Percentiles rank a stretch among this genome's conserved stretches.
Evolutionary conservation across 148 eudicot species (phyloP).

Genomic region (Camellia sinensis): DNA sequence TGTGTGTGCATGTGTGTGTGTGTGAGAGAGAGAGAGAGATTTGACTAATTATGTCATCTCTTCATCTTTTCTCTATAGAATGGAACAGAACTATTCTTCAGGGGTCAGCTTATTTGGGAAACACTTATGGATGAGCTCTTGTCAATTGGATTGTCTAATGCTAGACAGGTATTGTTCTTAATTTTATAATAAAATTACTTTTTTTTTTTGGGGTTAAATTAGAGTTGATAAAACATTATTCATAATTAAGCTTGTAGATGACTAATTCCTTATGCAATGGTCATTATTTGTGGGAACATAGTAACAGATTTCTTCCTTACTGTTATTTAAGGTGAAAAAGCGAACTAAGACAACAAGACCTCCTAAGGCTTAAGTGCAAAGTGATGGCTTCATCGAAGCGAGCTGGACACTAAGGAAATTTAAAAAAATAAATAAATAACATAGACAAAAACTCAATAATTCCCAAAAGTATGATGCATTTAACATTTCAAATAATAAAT

Average conservation of each 20-base stretch:
- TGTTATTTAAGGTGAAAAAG: too few relatives aligned
- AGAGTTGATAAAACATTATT: background rate
- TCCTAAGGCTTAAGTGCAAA: too few relatives aligned
- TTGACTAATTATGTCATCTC: background rate
- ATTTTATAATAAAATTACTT: background rate
- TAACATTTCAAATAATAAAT: too few relatives aligned
- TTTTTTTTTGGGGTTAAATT: background rate
- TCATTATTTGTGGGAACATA: background rate
- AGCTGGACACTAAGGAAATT: too few relatives aligned
- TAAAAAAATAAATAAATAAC: too few relatives aligned
- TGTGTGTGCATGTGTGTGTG: too few relatives aligned
- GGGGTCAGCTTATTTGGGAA: slow-evolving; percentile 94
- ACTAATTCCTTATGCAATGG: background rate
- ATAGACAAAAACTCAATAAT: too few relatives aligned
- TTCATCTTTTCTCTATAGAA: slow-evolving; percentile 40
- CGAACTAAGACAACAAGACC: too few relatives aligned
- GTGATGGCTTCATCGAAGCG: too few relatives aligned
- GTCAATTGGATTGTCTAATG: slow-evolving; percentile 64
- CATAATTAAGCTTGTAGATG: background rate
- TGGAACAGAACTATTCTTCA: slow-evolving; percentile 75
- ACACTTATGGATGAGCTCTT: slow-evolving; percentile 72
- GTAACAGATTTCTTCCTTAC: background rate
- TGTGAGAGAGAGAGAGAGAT: background rate
- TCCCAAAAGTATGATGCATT: too few relatives aligned
- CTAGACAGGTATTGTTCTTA: slow-evolving; percentile 42